Conservation (phyloP, 1,284 basidiomycete species). For the Malassezia furfur region DNA sequence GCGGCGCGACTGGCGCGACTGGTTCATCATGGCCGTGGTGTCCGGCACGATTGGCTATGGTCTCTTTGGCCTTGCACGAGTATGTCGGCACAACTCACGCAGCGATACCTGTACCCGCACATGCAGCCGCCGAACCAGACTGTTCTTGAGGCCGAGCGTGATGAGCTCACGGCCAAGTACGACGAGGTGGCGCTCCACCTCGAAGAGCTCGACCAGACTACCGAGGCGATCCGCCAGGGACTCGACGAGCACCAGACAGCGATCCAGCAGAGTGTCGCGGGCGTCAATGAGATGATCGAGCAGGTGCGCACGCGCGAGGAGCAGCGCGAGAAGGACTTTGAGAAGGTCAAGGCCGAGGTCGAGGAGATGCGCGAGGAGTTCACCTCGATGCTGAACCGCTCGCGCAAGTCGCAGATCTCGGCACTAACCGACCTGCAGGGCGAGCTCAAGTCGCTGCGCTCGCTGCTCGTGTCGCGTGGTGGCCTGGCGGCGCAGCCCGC, state of each 20-base stretch:
- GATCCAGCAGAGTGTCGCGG: slow-evolving; percentile 66
- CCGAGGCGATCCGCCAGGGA: slow-evolving; percentile 62
- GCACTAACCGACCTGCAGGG: slow-evolving; percentile 76
- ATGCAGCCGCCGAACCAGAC: slow-evolving; percentile 77
- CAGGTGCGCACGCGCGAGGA: slow-evolving; percentile 69
- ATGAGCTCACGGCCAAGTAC: slow-evolving; percentile 77
- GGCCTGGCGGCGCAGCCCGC: slow-evolving; percentile 42
- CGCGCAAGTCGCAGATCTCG: slow-evolving; percentile 59
- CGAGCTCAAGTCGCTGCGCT: slow-evolving; percentile 88
- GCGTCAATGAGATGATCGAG: slow-evolving; percentile 68
- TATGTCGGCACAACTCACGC: slow-evolving; percentile 47
- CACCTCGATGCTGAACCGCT: slow-evolving; percentile 91
- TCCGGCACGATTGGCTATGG: slow-evolving; percentile 83
- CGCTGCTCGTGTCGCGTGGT: slow-evolving; percentile 72
- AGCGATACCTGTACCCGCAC: slow-evolving; percentile 89
- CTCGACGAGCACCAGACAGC: slow-evolving; percentile 73
- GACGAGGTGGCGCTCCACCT: slow-evolving; percentile 69
- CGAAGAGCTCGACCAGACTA: slow-evolving; percentile 68
- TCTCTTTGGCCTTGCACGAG: slow-evolving; percentile 72
- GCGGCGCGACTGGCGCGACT: slow-evolving; percentile 41
- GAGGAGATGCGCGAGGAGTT: slow-evolving; percentile 74
- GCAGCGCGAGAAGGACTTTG: slow-evolving; percentile 76
- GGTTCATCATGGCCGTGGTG: slow-evolving; percentile 73
- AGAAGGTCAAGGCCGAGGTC: slow-evolving; percentile 57
- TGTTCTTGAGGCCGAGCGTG: slow-evolving; percentile 78